These are phyloP conservation scores for Trebouxia sp. DNA, from an alignment of 139 green algal genomes.

Conservation along the genomic window DNA sequence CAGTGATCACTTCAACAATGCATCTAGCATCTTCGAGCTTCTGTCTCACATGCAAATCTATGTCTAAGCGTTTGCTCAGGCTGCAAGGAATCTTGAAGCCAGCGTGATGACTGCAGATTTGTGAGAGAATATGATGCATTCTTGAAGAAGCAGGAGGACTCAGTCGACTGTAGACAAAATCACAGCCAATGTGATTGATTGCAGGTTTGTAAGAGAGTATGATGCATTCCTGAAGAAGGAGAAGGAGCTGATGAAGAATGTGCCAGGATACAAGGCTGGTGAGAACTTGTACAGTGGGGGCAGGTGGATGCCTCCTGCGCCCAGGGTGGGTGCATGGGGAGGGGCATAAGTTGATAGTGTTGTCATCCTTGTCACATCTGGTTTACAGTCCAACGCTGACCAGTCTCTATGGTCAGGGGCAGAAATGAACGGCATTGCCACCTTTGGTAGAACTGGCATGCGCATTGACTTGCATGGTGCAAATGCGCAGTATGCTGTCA, in stretches of 20 bases:
- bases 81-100: background rate
- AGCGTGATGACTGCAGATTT: background rate
- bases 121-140: background rate
- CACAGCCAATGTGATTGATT: background rate
- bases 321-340: constrained; percentile 50
- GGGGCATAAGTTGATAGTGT: constrained; percentile 34
- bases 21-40: too few species aligned
- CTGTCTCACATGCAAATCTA: too few species aligned
- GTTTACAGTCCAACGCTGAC: too few species aligned
- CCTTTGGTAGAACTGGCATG: too few species aligned
- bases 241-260: constrained; percentile 44
- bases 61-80: too few species aligned
- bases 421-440: too few species aligned
- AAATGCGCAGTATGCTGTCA: too few species aligned
- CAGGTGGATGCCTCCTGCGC: constrained; percentile 63
- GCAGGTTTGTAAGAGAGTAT: background rate
- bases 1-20: too few species aligned
- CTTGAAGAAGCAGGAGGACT: background rate
- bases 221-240: background rate
- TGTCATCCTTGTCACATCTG: too few species aligned
- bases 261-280: constrained; percentile 62
- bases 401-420: too few species aligned
- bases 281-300: constrained; percentile 60
- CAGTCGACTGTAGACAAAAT: background rate
- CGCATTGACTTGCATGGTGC: too few species aligned